phyloP scores from a whole-genome alignment of 345 rosid genomes.

The Eutrema japonicum region DNA sequence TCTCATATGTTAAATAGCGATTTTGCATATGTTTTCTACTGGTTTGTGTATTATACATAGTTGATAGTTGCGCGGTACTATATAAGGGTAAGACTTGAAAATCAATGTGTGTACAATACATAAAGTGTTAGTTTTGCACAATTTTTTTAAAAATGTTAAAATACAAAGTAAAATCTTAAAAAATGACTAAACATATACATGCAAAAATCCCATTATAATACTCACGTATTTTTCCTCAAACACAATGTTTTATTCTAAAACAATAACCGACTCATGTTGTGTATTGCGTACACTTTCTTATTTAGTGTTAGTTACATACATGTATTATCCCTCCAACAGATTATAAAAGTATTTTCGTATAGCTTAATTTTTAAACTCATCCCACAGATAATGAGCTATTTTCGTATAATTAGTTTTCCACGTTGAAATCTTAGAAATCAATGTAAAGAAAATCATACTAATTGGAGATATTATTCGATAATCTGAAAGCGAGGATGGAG shows the following conservation, averaged over 20 bases:
- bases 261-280: not conserved
- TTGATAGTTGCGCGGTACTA: too few species aligned
- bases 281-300: not conserved
- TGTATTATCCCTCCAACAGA: not conserved
- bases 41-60: too few species aligned
- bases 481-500: conserved; percentile 22
- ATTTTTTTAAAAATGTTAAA: too few species aligned
- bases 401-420: conserved; percentile 8
- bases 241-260: not conserved
- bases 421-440: conserved; percentile 9
- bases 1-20: too few species aligned
- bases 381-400: not conserved
- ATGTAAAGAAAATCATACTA: conserved; percentile 19
- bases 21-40: too few species aligned
- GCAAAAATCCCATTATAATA: too few species aligned
- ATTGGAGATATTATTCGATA: conserved; percentile 36
- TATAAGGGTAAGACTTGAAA: too few species aligned
- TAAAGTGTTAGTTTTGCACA: too few species aligned
- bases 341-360: not conserved
- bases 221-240: too few species aligned
- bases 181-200: too few species aligned
- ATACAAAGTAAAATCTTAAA: too few species aligned
- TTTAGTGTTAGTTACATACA: not conserved
- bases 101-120: too few species aligned
- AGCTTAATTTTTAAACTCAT: not conserved